Base-by-base conservation (phyloP, 768 basidiomycete species). In the Trametes coccinea region DNA sequence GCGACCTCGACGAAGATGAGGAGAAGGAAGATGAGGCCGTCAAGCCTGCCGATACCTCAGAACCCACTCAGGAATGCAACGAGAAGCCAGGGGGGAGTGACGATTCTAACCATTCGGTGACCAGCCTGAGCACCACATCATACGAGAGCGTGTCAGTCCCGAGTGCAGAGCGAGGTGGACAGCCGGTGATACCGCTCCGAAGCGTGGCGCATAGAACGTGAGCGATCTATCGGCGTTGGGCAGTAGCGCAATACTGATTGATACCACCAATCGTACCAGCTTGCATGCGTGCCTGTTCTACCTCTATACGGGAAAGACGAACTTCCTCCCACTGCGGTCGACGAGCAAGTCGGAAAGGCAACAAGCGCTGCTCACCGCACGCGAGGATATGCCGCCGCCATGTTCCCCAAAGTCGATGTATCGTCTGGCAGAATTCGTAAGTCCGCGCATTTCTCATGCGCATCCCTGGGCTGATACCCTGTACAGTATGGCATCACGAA, bases 241-340 rank as follows among this genome's bases (percentile, higher is more conserved):
- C 22, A 22, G 22, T 22, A 22, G 22, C 22, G 22, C 22, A 22
- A 22, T 22, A 22, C 22, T 22, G 0, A 22, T 22, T 22, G 22
- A 22, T 22, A 22, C 22, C n/a, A 61, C 34, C 4, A 60, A 65
- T 8, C 59, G 58, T 61, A 59, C 2, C 56, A 80, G 79, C 14
- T 76, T 75, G 75, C 74, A 74, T 54, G 72, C 76, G 1, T 67
- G 78, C 13, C 17, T 80, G 6, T 75, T 74, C 51, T 80, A 77
- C 58, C 69, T 80, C 2, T 78, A 78, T 57, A 79, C 76, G 1
- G 64, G 67, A 17, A 70, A 74, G 31, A 45, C 74, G 40, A 62
- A 57, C 30, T 80, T 78, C 59, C 53, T 64, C 13, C 72, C 74
- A 5, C 71, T 78, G 27, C 70, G 63, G n/a, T 74, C 71, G 5